phyloP scores from a whole-genome alignment of 2,329 filamentous ascomycete species.

The Tolypocladium sp. region DNA sequence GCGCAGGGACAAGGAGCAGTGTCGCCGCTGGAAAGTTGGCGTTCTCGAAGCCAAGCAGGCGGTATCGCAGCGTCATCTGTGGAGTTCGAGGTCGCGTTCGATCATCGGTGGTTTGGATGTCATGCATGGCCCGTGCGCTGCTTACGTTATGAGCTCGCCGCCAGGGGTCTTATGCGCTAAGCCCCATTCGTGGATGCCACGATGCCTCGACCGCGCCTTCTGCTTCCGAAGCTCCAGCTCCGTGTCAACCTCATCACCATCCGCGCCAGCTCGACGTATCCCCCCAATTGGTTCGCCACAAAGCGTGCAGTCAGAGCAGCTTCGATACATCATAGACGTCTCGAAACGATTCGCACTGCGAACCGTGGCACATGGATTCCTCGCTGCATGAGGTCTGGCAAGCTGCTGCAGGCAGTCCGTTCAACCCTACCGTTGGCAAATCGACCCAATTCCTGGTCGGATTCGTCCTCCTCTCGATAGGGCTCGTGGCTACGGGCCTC shows the following conservation, averaged over 20 bases:
- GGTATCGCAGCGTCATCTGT: neutral
- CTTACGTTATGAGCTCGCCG: conserved; percentile 18
- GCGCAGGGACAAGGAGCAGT: neutral
- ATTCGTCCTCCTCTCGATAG: conserved; percentile 64
- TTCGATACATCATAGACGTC: neutral
- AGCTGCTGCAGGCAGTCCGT: conserved; percentile 80
- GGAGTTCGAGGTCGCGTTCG: neutral
- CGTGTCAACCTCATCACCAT: conserved; percentile 1
- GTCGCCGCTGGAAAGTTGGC: neutral
- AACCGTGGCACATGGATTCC: conserved; percentile 55
- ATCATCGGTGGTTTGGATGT: neutral
- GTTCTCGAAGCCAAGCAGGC: neutral
- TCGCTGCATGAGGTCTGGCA: conserved; percentile 89
- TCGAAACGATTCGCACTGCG: neutral
- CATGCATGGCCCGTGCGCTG: conserved; percentile 12
- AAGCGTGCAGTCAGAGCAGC: neutral
- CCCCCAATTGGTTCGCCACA: neutral
- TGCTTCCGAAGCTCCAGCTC: conserved; percentile 3
- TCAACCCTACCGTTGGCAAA: conserved; percentile 72
- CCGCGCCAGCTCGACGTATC: neutral
- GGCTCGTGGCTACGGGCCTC: conserved; percentile 63
- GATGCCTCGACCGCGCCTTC: conserved; percentile 18
- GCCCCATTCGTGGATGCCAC: conserved; percentile 22
- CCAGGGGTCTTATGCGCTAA: conserved; percentile 14
- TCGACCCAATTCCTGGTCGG: conserved; percentile 74